Evolutionary conservation across 2,329 filamentous ascomycete species (phyloP).

Genomic region (Fusarium paranaense): DNA sequence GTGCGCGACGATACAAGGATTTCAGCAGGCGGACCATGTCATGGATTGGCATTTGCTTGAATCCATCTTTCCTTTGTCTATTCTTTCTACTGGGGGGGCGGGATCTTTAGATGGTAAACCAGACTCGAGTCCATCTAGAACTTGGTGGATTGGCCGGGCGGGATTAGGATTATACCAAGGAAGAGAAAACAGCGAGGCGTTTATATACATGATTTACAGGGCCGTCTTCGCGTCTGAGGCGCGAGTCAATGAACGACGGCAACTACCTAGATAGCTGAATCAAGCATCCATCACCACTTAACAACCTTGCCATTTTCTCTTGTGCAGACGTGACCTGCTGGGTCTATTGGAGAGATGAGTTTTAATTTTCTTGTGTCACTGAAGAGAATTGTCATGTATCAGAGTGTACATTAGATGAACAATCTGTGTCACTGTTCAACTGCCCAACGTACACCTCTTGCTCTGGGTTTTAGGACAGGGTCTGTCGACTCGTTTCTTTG

Average conservation of each 20-base stretch:
- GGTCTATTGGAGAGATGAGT: not conserved
- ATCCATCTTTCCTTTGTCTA: slow-evolving; percentile 26
- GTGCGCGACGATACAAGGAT: slow-evolving; percentile 10
- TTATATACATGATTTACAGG: slow-evolving; percentile 31
- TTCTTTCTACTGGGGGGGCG: slow-evolving; percentile 3
- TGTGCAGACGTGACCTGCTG: not conserved
- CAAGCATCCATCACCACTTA: slow-evolving; percentile 1
- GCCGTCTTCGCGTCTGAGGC: slow-evolving; percentile 23
- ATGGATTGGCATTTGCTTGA: slow-evolving; percentile 21
- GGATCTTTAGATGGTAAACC: slow-evolving; percentile 8
- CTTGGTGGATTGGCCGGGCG: slow-evolving; percentile 5
- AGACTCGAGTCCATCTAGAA: slow-evolving; percentile 2
- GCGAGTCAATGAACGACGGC: slow-evolving; percentile 18
- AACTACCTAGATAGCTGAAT: slow-evolving; percentile 20
- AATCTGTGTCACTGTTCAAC: not conserved
- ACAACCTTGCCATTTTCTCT: not conserved
- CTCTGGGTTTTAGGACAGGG: not conserved
- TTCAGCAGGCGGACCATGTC: slow-evolving; percentile 32
- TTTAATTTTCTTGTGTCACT: not conserved
- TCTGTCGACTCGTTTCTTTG: not conserved
- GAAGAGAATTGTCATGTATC: not conserved
- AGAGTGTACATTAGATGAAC: not conserved
- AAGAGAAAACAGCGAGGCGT: slow-evolving; percentile 38
- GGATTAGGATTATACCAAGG: slow-evolving; percentile 30
- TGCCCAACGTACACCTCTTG: not conserved